Evolutionary conservation across 352 stramenopile genomes (phyloP).

Genomic region (Aphanomyces invadans): DNA sequence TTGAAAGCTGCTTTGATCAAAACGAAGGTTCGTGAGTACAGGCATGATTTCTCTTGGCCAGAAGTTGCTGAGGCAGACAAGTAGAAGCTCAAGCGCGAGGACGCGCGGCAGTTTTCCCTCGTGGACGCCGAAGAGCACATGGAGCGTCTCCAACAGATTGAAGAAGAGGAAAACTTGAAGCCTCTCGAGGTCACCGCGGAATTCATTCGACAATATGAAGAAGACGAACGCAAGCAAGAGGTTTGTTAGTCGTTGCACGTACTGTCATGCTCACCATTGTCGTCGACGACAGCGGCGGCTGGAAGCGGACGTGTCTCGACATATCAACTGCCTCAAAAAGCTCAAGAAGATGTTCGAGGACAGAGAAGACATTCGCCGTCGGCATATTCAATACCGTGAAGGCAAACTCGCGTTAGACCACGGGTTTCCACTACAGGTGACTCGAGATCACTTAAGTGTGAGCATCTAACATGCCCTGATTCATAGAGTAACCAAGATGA

Average conservation of each 20-base stretch:
- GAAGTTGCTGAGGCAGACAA: too few species aligned
- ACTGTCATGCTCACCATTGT: background rate
- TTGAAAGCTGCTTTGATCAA: slow-evolving; percentile 88
- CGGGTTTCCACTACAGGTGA: background rate
- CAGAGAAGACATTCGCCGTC: slow-evolving; percentile 51
- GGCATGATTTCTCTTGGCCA: too few species aligned
- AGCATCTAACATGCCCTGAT: too few species aligned
- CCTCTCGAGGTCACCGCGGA: slow-evolving; percentile 85
- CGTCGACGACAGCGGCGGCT: slow-evolving; percentile 34
- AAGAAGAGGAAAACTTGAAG: slow-evolving; percentile 87
- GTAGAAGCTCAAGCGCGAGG: slow-evolving; percentile 70
- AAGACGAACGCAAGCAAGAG: slow-evolving; percentile 52
- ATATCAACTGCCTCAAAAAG: slow-evolving; percentile 78
- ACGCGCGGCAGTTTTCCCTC: slow-evolving; percentile 42
- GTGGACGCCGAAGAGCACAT: slow-evolving; percentile 63
- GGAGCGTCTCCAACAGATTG: slow-evolving; percentile 87
- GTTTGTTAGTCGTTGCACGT: slow-evolving; percentile 14
- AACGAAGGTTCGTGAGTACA: slow-evolving; percentile 38
- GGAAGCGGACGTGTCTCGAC: slow-evolving; percentile 79
- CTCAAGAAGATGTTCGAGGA: slow-evolving; percentile 62
- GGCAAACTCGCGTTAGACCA: slow-evolving; percentile 47
- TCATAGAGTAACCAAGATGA: slow-evolving; percentile 23
- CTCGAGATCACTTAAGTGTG: too few species aligned
- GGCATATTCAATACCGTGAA: slow-evolving; percentile 54
- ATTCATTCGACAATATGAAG: slow-evolving; percentile 80